phyloP scores from a whole-genome alignment of 345 rosid species.

The Lepidium aucheri region DNA sequence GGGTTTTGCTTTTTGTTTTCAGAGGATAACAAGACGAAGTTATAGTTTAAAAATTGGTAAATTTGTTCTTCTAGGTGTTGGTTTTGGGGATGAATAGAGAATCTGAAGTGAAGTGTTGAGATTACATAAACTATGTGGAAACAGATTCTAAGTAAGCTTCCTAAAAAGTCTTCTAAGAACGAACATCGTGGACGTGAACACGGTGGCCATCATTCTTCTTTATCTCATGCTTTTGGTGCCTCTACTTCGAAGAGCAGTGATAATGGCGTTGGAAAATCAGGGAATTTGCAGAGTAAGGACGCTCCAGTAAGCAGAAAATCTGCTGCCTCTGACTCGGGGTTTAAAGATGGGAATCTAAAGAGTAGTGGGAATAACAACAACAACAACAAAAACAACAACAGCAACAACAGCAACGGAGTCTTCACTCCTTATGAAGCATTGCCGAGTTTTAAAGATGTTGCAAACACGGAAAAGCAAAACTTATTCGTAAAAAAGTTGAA shows the following conservation, averaged over 20 bases:
- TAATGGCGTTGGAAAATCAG: slow-evolving; percentile 14
- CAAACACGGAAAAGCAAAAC: slow-evolving; percentile 49
- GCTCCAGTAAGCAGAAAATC: slow-evolving; percentile 19
- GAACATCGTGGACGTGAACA: slow-evolving; percentile 47
- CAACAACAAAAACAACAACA: not conserved
- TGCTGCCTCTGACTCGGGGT: slow-evolving; percentile 32
- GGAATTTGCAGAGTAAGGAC: slow-evolving; percentile 10
- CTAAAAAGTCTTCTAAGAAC: slow-evolving; percentile 68
- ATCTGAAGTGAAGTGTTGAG: slow-evolving; percentile 15
- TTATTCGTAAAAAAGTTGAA: slow-evolving; percentile 46
- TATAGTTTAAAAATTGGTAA: not conserved
- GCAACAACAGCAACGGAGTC: slow-evolving; percentile 10
- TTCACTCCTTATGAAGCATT: slow-evolving; percentile 46
- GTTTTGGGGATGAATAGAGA: slow-evolving; percentile 4
- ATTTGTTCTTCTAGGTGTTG: slow-evolving; percentile 8
- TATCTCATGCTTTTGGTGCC: slow-evolving; percentile 26
- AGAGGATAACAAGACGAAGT: slow-evolving; percentile 6
- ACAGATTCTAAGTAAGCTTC: slow-evolving; percentile 78
- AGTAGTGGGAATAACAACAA: slow-evolving; percentile 22
- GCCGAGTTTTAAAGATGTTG: slow-evolving; percentile 54
- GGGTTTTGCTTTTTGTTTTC: not conserved
- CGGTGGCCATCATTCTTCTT: slow-evolving; percentile 34
- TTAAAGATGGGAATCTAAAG: slow-evolving; percentile 37
- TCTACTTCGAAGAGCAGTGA: slow-evolving; percentile 38
- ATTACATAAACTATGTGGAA: slow-evolving; percentile 48